phyloP scores from a whole-genome alignment of 1,284 basidiomycete genomes.

The Blastosporella zonata region DNA sequence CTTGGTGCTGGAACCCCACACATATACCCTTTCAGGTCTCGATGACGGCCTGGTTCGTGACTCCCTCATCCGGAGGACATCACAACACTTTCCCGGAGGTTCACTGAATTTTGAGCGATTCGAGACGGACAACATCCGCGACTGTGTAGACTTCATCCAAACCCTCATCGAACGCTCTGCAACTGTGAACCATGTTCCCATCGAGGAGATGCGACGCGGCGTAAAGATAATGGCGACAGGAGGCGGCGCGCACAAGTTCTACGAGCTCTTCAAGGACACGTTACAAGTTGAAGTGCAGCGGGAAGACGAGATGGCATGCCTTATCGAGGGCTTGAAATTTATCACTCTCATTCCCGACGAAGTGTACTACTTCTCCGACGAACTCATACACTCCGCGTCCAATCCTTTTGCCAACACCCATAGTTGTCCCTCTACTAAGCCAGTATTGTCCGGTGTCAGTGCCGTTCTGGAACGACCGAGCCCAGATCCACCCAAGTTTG shows the following conservation, averaged over 20 bases:
- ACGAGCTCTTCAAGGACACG: constrained; percentile 75
- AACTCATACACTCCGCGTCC: constrained; percentile 87
- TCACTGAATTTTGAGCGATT: constrained; percentile 98
- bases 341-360: constrained; percentile 96
- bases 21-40: constrained; percentile 35
- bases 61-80: constrained; percentile 66
- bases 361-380: constrained; percentile 98
- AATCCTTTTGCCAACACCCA: constrained; percentile 45
- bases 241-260: constrained; percentile 94
- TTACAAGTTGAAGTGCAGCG: constrained; percentile 83
- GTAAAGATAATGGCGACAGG: constrained; percentile 99
- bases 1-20: constrained; percentile 57
- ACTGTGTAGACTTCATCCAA: constrained; percentile 86
- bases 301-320: constrained; percentile 99
- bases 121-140: constrained; percentile 88
- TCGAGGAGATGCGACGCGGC: constrained; percentile 87
- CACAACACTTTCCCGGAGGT: constrained; percentile 90
- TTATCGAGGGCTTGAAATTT: constrained; percentile 97
- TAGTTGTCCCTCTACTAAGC: constrained; percentile 15
- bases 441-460: constrained; percentile 2
- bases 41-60: constrained; percentile 54
- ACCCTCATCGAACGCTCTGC: constrained; percentile 88
- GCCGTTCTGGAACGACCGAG: constrained; percentile 77
- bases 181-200: constrained; percentile 81
- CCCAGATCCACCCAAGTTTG: constrained; percentile 88